A percentile compares a stretch with the other conserved stretches of the same genome.
phyloP scores from a whole-genome alignment of 345 rosid genomes.

The Acer campestre region DNA sequence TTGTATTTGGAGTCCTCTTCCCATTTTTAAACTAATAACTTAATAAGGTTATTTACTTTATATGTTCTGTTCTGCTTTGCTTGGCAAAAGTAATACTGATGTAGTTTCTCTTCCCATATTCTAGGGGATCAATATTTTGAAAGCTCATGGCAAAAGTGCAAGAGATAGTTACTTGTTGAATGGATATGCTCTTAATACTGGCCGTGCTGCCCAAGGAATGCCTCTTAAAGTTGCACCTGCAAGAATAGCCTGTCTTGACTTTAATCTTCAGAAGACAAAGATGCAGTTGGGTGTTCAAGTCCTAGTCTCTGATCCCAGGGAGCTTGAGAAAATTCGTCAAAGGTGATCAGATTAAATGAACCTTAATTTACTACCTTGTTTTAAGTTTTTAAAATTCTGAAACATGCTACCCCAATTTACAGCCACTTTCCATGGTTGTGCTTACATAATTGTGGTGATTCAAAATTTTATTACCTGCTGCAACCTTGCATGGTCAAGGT shows the following conservation, averaged over 20 bases:
- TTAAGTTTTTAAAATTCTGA: not conserved
- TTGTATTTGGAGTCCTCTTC: not conserved
- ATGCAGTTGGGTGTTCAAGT: slow-evolving; percentile 98
- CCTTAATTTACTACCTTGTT: slow-evolving; percentile 5
- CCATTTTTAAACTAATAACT: not conserved
- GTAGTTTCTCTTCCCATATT: slow-evolving; percentile 16
- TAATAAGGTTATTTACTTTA: not conserved
- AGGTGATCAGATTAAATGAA: slow-evolving; percentile 46
- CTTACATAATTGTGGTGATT: not conserved
- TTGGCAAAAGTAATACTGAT: not conserved
- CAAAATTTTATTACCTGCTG: not conserved
- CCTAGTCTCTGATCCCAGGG: slow-evolving; percentile 90
- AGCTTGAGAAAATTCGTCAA: slow-evolving; percentile 94
- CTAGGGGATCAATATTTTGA: slow-evolving; percentile 85
- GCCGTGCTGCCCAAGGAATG: slow-evolving; percentile 99
- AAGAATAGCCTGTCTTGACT: slow-evolving; percentile 93
- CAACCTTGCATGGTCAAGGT: not conserved
- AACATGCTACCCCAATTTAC: not conserved
- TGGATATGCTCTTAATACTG: slow-evolving; percentile 93
- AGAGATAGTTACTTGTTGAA: slow-evolving; percentile 86
- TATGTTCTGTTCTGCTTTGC: not conserved
- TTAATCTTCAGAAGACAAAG: slow-evolving; percentile 94
- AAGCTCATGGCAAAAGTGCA: slow-evolving; percentile 96
- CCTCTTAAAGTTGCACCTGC: slow-evolving; percentile 88
- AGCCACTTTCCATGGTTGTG: not conserved